These are phyloP conservation scores for Heritiera fomes DNA, from an alignment of 345 rosid genomes.

Conservation along the genomic window DNA sequence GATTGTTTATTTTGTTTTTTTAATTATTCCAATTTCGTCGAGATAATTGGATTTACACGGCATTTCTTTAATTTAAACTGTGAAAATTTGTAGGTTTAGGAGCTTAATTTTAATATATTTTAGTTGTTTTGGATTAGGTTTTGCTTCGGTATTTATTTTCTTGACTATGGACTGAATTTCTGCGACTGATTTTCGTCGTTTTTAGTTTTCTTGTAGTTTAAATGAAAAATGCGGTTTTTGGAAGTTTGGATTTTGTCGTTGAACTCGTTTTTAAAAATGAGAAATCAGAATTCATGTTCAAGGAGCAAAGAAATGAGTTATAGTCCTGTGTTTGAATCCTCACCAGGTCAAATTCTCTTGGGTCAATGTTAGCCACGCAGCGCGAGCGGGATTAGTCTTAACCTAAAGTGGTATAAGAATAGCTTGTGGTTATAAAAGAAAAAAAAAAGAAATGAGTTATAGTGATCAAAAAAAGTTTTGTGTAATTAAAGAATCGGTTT, in stretches of 20 bases:
- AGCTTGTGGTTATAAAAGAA: no score
- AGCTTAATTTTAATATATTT: background rate
- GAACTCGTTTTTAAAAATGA: background rate
- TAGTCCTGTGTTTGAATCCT: no score
- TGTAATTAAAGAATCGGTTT: background rate
- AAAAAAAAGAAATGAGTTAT: background rate
- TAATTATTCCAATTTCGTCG: background rate
- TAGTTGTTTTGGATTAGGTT: background rate
- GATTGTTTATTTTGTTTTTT: background rate
- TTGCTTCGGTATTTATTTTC: background rate
- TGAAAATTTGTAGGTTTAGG: background rate
- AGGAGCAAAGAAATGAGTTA: background rate
- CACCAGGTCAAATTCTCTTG: no score
- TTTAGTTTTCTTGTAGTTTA: background rate
- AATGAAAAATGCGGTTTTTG: background rate
- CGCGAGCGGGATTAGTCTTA: no score
- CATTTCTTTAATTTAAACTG: conserved; percentile 4
- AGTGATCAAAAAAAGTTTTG: background rate
- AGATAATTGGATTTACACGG: background rate
- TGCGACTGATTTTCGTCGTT: no score
- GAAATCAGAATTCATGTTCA: conserved; percentile 1
- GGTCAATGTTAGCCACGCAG: no score
- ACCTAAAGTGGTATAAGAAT: no score
- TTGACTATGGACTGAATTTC: background rate
- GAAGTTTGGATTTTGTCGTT: conserved; percentile 4